Evolutionary conservation across 305 asterid genomes (phyloP), one percentile per base, ranked within the genome.

Genomic region (Fraxinus angustifolia): DNA sequence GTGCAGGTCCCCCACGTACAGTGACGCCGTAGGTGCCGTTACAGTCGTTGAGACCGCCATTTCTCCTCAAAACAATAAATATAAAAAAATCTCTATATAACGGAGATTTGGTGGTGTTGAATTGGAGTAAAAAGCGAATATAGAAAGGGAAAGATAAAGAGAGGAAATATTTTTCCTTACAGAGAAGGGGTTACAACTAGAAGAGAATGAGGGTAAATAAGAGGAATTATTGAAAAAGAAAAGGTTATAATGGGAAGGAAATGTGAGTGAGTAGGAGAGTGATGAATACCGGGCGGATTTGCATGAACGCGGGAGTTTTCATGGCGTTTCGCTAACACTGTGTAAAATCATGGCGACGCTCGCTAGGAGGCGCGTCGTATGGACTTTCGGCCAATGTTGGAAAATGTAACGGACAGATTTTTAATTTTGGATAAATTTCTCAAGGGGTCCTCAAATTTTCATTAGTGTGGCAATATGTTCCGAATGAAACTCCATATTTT

Each of bases 1-100:
- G 35, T 87, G 91, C 84, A 95, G 85, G 88, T 93, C 98, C 6
- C 98, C 98, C 33, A 95, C 97, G 90, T 95, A 95, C 60, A 95
- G 89, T 38, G 98, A 91, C 82, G 90, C 93, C 81, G 89, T 83
- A 34, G 89, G 14, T 36, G 92, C 87, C 50, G 87, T 74, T 4
- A 80, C 82, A 84, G 90, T 78, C 78, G 85, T 62, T 78, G 87
- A 87, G 82, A 78, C 87, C 85, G 92, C 93, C 95, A 93, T 93
- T 56, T 71, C 48, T 45, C 60, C 80, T 62, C 73, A 16, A n/a
- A 71, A 71, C 76, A 33, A 34, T 67, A 67, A 28, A 28, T 67
- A 65, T 28, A 77, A 36, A 81, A 60, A 48, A 56, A 31, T 3
- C 21, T 30, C 17, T 2, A 10, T 38, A 75, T 6, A 14, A 31